Evolutionary conservation across 2,329 filamentous ascomycete species (phyloP).

Genomic region (Aureobasidium sp.): DNA sequence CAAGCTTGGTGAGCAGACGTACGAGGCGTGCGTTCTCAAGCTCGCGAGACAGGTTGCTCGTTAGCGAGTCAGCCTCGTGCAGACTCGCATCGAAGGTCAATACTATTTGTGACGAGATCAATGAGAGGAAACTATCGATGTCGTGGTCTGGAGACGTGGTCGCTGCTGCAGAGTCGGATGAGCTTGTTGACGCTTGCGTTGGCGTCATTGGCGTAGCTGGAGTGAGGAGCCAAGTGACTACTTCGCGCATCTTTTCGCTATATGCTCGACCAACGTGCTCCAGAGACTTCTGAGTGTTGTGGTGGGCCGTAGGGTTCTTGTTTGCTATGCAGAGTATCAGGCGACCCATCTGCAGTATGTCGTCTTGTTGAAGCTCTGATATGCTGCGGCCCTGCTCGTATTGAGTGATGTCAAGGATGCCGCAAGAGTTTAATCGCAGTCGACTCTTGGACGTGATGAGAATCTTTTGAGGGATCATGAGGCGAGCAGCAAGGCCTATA

Average conservation of each 20-base stretch:
- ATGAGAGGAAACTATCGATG: slow-evolving; percentile 69
- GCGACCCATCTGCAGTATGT: slow-evolving; percentile 75
- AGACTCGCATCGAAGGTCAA: slow-evolving; percentile 67
- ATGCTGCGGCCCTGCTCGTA: slow-evolving; percentile 62
- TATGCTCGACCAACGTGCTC: slow-evolving; percentile 72
- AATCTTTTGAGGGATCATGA: slow-evolving; percentile 81
- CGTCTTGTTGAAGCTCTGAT: slow-evolving; percentile 75
- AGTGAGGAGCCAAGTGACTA: slow-evolving; percentile 71
- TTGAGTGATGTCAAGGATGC: slow-evolving; percentile 80
- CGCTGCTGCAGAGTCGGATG: slow-evolving; percentile 50
- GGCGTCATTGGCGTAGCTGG: slow-evolving; percentile 28
- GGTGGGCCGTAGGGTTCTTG: slow-evolving; percentile 39
- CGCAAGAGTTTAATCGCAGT: slow-evolving; percentile 82
- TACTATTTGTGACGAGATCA: slow-evolving; percentile 70
- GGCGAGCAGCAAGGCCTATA: slow-evolving; percentile 70
- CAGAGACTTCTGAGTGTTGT: slow-evolving; percentile 62
- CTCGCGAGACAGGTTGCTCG: slow-evolving; percentile 64
- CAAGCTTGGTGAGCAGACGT: slow-evolving; percentile 73
- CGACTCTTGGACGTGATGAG: slow-evolving; percentile 85
- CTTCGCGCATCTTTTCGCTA: slow-evolving; percentile 68
- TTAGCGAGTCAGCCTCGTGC: slow-evolving; percentile 69
- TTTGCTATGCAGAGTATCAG: slow-evolving; percentile 73
- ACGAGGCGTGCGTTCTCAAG: slow-evolving; percentile 84
- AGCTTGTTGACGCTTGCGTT: slow-evolving; percentile 64
- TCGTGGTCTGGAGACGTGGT: slow-evolving; percentile 47